Evolutionary conservation across 2,329 filamentous ascomycete genomes (phyloP).

Genomic region (Alternaria sp.): DNA sequence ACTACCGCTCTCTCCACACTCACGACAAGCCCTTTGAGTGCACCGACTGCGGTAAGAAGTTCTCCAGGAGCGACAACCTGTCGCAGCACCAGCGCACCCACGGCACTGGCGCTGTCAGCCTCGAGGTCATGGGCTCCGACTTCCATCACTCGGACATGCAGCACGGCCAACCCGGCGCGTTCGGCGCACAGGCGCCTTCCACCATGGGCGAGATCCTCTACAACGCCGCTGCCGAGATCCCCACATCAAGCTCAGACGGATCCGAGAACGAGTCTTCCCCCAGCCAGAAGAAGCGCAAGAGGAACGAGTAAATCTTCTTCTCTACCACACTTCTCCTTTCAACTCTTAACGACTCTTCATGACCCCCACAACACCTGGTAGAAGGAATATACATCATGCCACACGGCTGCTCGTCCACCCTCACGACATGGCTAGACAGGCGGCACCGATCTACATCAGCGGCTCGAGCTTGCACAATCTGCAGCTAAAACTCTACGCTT

Average conservation of each 20-base stretch:
- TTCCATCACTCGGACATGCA: slow-evolving; percentile 56
- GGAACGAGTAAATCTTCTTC: slow-evolving; percentile 59
- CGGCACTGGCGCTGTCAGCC: slow-evolving; percentile 85
- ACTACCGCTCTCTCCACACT: slow-evolving; percentile 97
- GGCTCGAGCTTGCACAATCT: slow-evolving; percentile 19
- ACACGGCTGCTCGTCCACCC: slow-evolving; percentile 35
- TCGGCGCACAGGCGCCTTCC: slow-evolving; percentile 45
- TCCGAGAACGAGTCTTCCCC: slow-evolving; percentile 49
- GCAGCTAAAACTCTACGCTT: slow-evolving; percentile 36
- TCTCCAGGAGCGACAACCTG: slow-evolving; percentile 96
- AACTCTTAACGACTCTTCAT: slow-evolving; percentile 45
- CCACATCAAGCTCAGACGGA: slow-evolving; percentile 44
- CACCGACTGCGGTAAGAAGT: slow-evolving; percentile 98
- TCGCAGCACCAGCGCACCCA: slow-evolving; percentile 96
- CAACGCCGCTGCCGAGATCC: slow-evolving; percentile 46
- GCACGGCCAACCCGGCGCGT: slow-evolving; percentile 31
- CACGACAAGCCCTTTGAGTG: slow-evolving; percentile 99
- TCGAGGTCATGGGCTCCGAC: slow-evolving; percentile 80
- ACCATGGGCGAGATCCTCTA: slow-evolving; percentile 50
- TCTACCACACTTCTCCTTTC: slow-evolving; percentile 27
- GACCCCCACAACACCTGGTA: slow-evolving; percentile 38
- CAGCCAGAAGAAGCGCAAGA: slow-evolving; percentile 71
- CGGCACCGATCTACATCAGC: slow-evolving; percentile 32
- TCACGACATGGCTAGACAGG: slow-evolving; percentile 45
- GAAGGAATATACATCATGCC: slow-evolving; percentile 36